Percentiles rank a stretch among this genome's conserved stretches.
phyloP scores from a whole-genome alignment of 2,329 filamentous ascomycete genomes.

The Fusarium poae region DNA sequence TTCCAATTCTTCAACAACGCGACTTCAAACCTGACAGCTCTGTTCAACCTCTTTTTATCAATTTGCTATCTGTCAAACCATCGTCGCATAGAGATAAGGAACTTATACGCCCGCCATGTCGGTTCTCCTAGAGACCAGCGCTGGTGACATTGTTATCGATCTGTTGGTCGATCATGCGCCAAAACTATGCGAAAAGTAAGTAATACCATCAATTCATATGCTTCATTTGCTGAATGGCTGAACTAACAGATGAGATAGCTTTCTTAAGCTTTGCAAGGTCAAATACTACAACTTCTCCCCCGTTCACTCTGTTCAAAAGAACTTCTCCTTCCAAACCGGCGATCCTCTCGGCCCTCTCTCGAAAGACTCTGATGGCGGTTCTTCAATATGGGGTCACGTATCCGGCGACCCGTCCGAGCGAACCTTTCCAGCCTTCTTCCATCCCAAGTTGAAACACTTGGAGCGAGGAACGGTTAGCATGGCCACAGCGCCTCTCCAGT shows the following conservation, averaged over 20 bases:
- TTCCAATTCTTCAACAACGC: slow-evolving; percentile 17
- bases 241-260: slow-evolving; percentile 71
- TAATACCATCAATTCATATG: slow-evolving; percentile 40
- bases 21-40: not conserved
- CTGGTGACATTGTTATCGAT: slow-evolving; percentile 95
- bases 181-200: slow-evolving; percentile 94
- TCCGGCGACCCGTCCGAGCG: slow-evolving; percentile 75
- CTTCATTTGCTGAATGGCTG: slow-evolving; percentile 28
- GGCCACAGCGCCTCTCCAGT: slow-evolving; percentile 85
- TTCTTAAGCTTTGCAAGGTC: slow-evolving; percentile 97
- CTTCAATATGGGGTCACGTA: slow-evolving; percentile 90
- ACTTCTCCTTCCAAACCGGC: slow-evolving; percentile 96
- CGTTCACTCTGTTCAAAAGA: slow-evolving; percentile 90
- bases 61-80: not conserved
- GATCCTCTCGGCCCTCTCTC: slow-evolving; percentile 92
- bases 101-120: slow-evolving; percentile 72
- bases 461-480: slow-evolving; percentile 96
- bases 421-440: slow-evolving; percentile 86
- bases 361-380: slow-evolving; percentile 88
- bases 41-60: not conserved
- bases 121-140: slow-evolving; percentile 91
- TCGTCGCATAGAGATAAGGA: slow-evolving; percentile 1
- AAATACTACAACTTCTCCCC: slow-evolving; percentile 99
- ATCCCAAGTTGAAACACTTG: slow-evolving; percentile 87
- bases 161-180: slow-evolving; percentile 90